These are phyloP conservation scores for Phytophthora agathidicida DNA, from an alignment of 352 stramenopile species.

Conservation along the genomic window DNA sequence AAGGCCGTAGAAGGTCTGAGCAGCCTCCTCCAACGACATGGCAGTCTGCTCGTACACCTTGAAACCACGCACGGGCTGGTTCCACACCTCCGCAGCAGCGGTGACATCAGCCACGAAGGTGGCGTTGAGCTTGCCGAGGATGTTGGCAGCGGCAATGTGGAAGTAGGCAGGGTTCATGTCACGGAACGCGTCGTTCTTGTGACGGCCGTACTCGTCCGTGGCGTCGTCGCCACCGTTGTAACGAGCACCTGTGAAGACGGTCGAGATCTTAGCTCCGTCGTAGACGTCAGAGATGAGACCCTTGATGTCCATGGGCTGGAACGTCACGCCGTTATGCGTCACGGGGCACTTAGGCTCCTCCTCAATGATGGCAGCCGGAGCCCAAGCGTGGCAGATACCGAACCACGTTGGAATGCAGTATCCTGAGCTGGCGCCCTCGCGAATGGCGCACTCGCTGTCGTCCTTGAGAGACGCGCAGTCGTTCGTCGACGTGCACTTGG, in stretches of 20 bases:
- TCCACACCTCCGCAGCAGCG: conserved; percentile 52
- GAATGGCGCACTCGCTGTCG: conserved; percentile 37
- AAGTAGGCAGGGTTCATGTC: conserved; percentile 60
- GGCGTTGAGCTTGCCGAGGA: conserved; percentile 43
- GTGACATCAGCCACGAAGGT: conserved; percentile 52
- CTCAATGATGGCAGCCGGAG: conserved; percentile 45
- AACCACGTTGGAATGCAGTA: conserved; percentile 58
- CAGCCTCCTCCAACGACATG: conserved; percentile 37
- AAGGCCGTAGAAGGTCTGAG: conserved; percentile 44
- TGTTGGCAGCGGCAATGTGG: conserved; percentile 54
- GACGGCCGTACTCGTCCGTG: conserved; percentile 53
- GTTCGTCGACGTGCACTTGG: conserved; percentile 28
- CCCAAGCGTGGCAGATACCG: conserved; percentile 60
- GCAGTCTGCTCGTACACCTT: conserved; percentile 43
- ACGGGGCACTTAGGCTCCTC: conserved; percentile 49
- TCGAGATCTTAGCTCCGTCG: conserved; percentile 31
- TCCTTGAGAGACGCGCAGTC: conserved; percentile 28
- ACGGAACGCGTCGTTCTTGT: conserved; percentile 40
- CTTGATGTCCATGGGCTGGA: conserved; percentile 59
- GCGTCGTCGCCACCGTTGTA: conserved; percentile 32
- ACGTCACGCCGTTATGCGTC: conserved; percentile 50
- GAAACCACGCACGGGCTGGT: conserved; percentile 62
- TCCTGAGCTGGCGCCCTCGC: conserved; percentile 26
- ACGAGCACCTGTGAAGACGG: conserved; percentile 48
- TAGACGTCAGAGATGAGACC: conserved; percentile 48